Percentiles rank a stretch among this genome's conserved stretches.
phyloP scores from a whole-genome alignment of 257 asterid genomes.

The Gentiana dahurica region DNA sequence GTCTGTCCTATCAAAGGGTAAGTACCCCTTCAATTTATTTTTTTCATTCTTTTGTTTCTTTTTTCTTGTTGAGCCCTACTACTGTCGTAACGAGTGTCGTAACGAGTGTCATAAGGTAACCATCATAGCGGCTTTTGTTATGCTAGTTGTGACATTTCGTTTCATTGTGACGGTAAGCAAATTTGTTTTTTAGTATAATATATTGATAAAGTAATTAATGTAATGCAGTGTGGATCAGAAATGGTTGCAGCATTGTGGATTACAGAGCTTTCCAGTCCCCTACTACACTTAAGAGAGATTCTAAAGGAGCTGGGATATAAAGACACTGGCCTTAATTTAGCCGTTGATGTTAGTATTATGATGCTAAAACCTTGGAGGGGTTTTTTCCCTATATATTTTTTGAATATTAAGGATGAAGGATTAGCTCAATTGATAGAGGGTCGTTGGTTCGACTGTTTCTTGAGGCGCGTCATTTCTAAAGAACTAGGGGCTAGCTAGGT shows the following conservation, averaged over 20 bases:
- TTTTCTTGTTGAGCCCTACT: neutral
- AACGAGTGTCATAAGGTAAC: neutral
- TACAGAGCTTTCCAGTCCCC: constrained; percentile 84
- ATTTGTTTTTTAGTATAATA: no score
- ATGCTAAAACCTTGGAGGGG: no score
- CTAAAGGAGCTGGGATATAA: constrained; percentile 77
- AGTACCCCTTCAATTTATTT: neutral
- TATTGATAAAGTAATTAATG: no score
- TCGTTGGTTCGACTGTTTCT: no score
- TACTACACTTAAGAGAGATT: constrained; percentile 72
- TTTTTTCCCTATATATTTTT: no score
- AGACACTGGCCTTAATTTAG: constrained; percentile 62
- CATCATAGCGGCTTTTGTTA: neutral
- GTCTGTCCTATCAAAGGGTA: constrained; percentile 68
- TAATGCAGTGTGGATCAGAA: constrained; percentile 71
- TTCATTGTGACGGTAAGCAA: neutral
- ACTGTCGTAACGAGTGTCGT: no score
- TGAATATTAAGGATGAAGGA: no score
- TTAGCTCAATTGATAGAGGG: no score
- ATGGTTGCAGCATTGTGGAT: constrained; percentile 74
- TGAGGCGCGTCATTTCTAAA: no score
- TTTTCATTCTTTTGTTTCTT: neutral
- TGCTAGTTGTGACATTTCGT: neutral
- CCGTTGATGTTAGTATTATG: constrained; percentile 59
- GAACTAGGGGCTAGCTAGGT: no score